phyloP scores from a whole-genome alignment of 495 filamentous ascomycete species.

The Melanomma pulvis-pyrius region DNA sequence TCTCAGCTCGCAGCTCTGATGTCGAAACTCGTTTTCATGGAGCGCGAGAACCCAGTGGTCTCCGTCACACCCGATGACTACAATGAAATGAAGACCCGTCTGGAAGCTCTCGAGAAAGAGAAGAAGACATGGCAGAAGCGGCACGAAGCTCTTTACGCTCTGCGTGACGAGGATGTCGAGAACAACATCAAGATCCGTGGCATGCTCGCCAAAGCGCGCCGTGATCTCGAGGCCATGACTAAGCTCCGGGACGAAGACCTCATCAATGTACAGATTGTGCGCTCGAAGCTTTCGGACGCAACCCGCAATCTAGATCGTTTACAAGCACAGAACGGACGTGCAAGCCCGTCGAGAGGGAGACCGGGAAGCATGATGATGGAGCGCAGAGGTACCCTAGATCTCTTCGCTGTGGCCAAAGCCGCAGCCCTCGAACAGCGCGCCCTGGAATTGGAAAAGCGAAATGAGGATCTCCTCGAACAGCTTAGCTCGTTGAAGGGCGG shows the following conservation, averaged over 20 bases:
- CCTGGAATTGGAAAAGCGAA: conserved; percentile 43
- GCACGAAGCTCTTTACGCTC: conserved; percentile 42
- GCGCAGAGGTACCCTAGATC: conserved; percentile 36
- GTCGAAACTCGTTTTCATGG: conserved; percentile 37
- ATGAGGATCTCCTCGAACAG: conserved; percentile 30
- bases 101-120: conserved; percentile 34
- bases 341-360: conserved; percentile 8
- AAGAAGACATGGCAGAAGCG: conserved; percentile 38
- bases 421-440: conserved; percentile 44
- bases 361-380: conserved; percentile 33
- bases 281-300: conserved; percentile 39
- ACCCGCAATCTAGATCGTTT: conserved; percentile 35
- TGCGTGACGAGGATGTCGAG: conserved; percentile 44
- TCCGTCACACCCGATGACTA: conserved; percentile 40
- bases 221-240: conserved; percentile 40
- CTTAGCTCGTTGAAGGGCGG: conserved; percentile 23
- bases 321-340: conserved; percentile 16
- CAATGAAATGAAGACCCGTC: conserved; percentile 18
- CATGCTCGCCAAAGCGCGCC: conserved; percentile 42
- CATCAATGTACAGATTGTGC: conserved; percentile 38
- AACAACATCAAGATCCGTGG: conserved; percentile 43
- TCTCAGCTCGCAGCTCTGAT: conserved; percentile 35
- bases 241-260: conserved; percentile 45
- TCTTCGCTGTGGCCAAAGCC: conserved; percentile 41
- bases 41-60: conserved; percentile 37